Percentiles rank a stretch among this genome's conserved stretches.
Conservation (phyloP, 169 alveolate genomes). For the Cryptosporidium ubiquitum region DNA sequence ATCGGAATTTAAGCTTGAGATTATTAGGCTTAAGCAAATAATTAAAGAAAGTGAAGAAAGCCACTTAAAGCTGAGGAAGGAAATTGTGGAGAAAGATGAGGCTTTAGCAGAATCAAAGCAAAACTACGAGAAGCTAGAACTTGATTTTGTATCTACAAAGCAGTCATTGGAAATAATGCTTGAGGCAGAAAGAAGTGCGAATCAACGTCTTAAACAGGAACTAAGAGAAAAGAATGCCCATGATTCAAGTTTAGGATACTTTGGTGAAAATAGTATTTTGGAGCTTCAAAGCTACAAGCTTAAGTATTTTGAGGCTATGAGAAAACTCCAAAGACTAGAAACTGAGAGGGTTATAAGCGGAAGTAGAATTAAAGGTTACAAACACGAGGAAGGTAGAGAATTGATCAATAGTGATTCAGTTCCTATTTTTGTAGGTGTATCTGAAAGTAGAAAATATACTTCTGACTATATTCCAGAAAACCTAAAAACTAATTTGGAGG, state of each 20-base stretch:
- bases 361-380: background rate
- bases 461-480: background rate
- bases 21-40: constrained; percentile 25
- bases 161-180: constrained; percentile 45
- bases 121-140: constrained; percentile 11
- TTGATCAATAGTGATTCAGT: background rate
- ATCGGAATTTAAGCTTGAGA: constrained; percentile 52
- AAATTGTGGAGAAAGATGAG: constrained; percentile 21
- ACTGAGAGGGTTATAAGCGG: constrained; percentile 23
- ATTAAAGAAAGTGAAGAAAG: constrained; percentile 45
- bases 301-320: constrained; percentile 61
- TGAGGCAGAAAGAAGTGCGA: constrained; percentile 52
- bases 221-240: background rate
- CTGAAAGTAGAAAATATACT: background rate
- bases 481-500: background rate
- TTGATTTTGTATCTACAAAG: constrained; percentile 11
- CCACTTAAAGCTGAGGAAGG: constrained; percentile 8
- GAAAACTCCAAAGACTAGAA: constrained; percentile 38
- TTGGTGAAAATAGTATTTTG: constrained; percentile 4
- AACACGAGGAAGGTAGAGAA: background rate
- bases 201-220: constrained; percentile 22
- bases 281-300: constrained; percentile 57
- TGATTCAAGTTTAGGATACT: background rate
- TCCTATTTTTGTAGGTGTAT: constrained; percentile 37
- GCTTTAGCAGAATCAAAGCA: background rate